These are phyloP conservation scores for Cinnamomum chago DNA, from an alignment of 164 flowering plant species.

Conservation along the genomic window DNA sequence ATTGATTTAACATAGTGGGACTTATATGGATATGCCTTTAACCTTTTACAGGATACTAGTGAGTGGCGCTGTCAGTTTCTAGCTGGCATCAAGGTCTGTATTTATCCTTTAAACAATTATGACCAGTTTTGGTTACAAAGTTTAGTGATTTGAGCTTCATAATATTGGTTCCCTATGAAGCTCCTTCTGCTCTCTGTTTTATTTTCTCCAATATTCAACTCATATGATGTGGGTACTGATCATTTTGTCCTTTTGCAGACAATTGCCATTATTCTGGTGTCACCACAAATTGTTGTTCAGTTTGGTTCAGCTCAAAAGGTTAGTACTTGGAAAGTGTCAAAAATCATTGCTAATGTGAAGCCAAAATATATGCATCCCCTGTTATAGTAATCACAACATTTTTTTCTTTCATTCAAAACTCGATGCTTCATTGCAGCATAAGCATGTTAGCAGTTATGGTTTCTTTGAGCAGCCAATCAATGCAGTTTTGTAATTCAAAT, in stretches of 20 bases:
- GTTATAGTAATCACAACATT: too few relatives aligned
- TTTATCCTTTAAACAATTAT: not conserved
- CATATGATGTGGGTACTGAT: conserved; percentile 4
- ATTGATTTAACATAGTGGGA: not conserved
- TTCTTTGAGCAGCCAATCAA: not conserved
- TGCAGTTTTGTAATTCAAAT: not conserved
- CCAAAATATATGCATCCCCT: not conserved
- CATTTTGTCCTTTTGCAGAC: conserved; percentile 52
- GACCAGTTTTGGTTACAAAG: too few relatives aligned
- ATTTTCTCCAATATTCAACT: too few relatives aligned
- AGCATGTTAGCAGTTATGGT: not conserved
- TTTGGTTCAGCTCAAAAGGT: conserved; percentile 85
- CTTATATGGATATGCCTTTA: not conserved
- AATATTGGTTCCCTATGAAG: too few relatives aligned
- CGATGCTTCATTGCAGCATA: not conserved
- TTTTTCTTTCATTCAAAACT: too few relatives aligned
- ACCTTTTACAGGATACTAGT: conserved; percentile 39
- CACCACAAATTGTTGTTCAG: conserved; percentile 60
- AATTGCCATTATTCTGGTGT: conserved; percentile 58
- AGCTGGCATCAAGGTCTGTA: conserved; percentile 65
- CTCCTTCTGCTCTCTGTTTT: too few relatives aligned
- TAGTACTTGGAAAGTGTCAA: conserved; percentile 9
- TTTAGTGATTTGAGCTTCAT: not conserved
- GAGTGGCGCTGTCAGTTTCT: conserved; percentile 47
- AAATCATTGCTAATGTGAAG: not conserved